Conservation (phyloP, 768 basidiomycete species). For the Boletus reticulatus region DNA sequence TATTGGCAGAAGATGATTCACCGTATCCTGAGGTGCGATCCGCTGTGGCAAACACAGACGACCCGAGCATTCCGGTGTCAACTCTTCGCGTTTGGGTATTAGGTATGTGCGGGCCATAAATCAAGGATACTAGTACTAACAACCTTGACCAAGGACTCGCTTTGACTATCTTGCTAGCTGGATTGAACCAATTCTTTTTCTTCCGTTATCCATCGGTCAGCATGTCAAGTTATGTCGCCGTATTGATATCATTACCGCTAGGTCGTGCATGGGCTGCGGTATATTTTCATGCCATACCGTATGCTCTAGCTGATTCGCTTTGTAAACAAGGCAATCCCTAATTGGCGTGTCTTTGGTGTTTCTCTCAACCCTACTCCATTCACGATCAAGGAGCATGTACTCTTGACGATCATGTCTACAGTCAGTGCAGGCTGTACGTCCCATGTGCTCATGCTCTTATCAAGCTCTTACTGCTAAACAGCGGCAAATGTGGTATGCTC, state of each 20-base stretch:
- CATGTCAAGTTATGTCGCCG: slow-evolving; percentile 46
- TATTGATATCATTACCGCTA: slow-evolving; percentile 66
- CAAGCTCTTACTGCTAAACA: slow-evolving; percentile 7
- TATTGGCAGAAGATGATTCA: slow-evolving; percentile 62
- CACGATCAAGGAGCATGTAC: slow-evolving; percentile 70
- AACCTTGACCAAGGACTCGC: slow-evolving; percentile 24
- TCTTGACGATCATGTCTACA: slow-evolving; percentile 68
- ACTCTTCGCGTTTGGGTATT: slow-evolving; percentile 61
- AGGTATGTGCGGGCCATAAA: slow-evolving; percentile 28
- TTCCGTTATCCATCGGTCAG: slow-evolving; percentile 54
- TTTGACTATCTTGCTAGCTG: slow-evolving; percentile 62
- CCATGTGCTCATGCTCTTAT: neutral
- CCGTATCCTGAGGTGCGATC: slow-evolving; percentile 83
- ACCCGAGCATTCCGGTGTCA: slow-evolving; percentile 58
- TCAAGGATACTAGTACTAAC: neutral
- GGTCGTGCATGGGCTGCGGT: slow-evolving; percentile 62
- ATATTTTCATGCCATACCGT: neutral
- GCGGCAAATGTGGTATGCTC: slow-evolving; percentile 46
- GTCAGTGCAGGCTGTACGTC: slow-evolving; percentile 35
- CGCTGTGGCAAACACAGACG: slow-evolving; percentile 73
- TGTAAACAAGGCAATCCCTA: slow-evolving; percentile 43
- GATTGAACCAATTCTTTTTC: slow-evolving; percentile 79
- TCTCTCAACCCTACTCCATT: slow-evolving; percentile 75
- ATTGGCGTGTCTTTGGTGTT: slow-evolving; percentile 52
- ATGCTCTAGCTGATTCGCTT: neutral